A percentile compares a stretch with the other conserved stretches of the same genome.
These are phyloP conservation scores for Helichrysum umbraculigerum DNA, from an alignment of 129 eudicot genomes.

Conservation along the genomic window DNA sequence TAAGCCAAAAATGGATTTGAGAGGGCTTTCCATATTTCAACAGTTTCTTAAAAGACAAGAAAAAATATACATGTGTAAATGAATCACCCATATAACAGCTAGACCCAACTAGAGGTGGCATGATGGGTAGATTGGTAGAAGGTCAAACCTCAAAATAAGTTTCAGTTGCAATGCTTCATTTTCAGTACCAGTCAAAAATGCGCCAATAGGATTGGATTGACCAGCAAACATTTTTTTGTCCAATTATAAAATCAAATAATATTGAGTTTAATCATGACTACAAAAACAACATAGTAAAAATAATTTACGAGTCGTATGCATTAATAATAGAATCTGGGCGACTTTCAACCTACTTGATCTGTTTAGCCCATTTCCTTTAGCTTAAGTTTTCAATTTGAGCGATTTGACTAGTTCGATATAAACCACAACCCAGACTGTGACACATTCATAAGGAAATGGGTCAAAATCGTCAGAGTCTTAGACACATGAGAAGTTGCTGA, in stretches of 20 bases:
- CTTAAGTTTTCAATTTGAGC: not conserved
- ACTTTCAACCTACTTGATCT: not conserved
- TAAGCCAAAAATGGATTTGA: not conserved
- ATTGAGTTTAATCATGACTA: not conserved
- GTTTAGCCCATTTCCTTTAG: not conserved
- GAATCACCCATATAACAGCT: not conserved
- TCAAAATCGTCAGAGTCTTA: not conserved
- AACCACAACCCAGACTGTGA: conserved; percentile 9
- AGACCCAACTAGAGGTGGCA: conserved; percentile 8
- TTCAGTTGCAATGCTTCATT: not conserved
- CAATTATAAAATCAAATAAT: not conserved
- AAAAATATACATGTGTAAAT: not conserved
- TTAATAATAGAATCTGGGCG: not conserved
- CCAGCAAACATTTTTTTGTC: not conserved
- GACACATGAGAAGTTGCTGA: not conserved
- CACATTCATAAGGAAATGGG: not conserved
- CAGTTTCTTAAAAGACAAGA: not conserved
- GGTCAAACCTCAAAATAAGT: not conserved
- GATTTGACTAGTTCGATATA: not conserved
- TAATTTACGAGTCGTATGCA: not conserved
- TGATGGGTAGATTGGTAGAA: not conserved
- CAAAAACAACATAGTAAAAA: not conserved
- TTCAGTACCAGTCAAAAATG: not conserved
- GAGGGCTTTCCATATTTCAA: not conserved
- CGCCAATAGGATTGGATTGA: not conserved